phyloP scores from a whole-genome alignment of 768 basidiomycete species.

The Hypholoma fasciculare region DNA sequence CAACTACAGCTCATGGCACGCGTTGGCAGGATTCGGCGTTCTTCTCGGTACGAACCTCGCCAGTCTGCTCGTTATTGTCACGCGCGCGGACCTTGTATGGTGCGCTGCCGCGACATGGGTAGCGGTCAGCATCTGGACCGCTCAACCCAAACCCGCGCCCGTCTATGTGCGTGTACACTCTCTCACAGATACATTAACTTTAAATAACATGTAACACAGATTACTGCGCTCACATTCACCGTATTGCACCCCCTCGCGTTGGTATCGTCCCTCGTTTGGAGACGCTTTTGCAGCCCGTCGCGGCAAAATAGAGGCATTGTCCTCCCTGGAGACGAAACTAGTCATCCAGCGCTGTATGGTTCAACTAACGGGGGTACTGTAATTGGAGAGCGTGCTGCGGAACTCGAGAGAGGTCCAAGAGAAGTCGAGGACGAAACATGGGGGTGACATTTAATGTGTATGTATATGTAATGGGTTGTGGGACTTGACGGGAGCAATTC shows the following conservation, averaged over 20 bases:
- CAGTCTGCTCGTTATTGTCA: constrained; percentile 53
- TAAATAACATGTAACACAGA: constrained; percentile 32
- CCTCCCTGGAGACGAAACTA: constrained; percentile 21
- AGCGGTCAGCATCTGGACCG: constrained; percentile 62
- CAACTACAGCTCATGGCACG: constrained; percentile 55
- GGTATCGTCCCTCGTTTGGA: constrained; percentile 44
- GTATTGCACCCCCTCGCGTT: constrained; percentile 64
- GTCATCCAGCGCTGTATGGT: constrained; percentile 21
- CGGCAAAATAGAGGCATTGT: constrained; percentile 14
- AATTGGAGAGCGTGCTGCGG: background rate
- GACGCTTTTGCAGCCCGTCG: constrained; percentile 23
- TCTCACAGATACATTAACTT: background rate
- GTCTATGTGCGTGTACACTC: constrained; percentile 53
- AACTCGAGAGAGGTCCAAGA: constrained; percentile 28
- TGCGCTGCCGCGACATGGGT: constrained; percentile 76
- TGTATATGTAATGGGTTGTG: no score
- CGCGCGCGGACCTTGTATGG: constrained; percentile 72
- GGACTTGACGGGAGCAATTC: no score
- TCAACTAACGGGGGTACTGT: constrained; percentile 6
- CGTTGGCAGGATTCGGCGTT: constrained; percentile 75
- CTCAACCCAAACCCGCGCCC: constrained; percentile 59
- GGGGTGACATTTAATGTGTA: no score
- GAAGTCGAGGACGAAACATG: constrained; percentile 31
- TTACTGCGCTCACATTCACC: constrained; percentile 63
- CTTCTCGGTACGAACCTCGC: constrained; percentile 64